Evolutionary conservation across 768 basidiomycete genomes (phyloP).

Genomic region (Tulasnella sp.): DNA sequence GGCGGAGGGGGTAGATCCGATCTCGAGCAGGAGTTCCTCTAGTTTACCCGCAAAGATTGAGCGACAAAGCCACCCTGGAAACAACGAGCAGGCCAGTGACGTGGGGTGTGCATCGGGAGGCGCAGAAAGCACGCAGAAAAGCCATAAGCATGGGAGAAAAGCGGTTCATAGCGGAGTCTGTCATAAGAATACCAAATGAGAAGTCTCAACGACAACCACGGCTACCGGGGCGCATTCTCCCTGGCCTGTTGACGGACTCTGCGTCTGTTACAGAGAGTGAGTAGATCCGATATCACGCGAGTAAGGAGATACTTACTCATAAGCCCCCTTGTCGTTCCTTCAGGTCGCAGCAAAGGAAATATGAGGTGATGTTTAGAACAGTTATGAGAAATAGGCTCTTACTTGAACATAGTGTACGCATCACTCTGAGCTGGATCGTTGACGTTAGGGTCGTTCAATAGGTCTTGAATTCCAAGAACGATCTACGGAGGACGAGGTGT

Average conservation of each 20-base stretch:
- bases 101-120: too few relatives aligned
- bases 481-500: slow-evolving; percentile 42
- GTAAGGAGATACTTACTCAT: slow-evolving; percentile 50
- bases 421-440: slow-evolving; percentile 97
- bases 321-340: slow-evolving; percentile 88
- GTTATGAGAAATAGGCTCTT: slow-evolving; percentile 26
- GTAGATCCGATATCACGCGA: background rate
- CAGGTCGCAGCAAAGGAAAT: slow-evolving; percentile 12
- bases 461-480: slow-evolving; percentile 87
- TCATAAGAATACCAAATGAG: too few relatives aligned
- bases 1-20: too few relatives aligned
- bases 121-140: too few relatives aligned
- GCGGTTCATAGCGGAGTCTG: too few relatives aligned
- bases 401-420: slow-evolving; percentile 99
- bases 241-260: slow-evolving; percentile 75
- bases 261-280: slow-evolving; percentile 37
- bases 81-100: too few relatives aligned
- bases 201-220: too few relatives aligned
- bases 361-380: background rate
- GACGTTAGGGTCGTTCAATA: slow-evolving; percentile 90
- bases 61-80: too few relatives aligned
- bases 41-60: too few relatives aligned
- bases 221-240: slow-evolving; percentile 78
- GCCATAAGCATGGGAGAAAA: too few relatives aligned
- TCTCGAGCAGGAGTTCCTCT: too few relatives aligned